Conservation (phyloP, 768 basidiomycete species). For the Pisolithus marmoratus region DNA sequence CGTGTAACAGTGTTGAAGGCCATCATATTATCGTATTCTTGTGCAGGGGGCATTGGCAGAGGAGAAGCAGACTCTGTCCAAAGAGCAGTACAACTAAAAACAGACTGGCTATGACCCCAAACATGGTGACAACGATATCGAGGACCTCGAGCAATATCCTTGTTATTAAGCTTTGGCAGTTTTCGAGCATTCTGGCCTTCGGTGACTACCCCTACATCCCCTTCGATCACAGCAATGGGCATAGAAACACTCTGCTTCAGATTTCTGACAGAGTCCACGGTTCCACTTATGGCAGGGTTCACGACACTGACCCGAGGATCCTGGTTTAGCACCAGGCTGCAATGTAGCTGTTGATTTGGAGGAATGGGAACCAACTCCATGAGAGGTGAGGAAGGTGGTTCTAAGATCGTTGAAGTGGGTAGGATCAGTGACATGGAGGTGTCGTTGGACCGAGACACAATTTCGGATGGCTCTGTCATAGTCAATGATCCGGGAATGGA, state of each 20-base stretch:
- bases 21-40: conserved; percentile 6
- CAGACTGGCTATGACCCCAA: neutral
- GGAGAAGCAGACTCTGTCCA: neutral
- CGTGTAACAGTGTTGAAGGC: conserved; percentile 20
- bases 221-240: neutral
- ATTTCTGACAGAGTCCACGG: neutral
- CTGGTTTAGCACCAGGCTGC: neutral
- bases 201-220: neutral
- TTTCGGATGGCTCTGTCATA: neutral
- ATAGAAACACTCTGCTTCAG: neutral
- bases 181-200: neutral
- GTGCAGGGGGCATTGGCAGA: conserved; percentile 2
- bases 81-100: neutral
- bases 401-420: neutral
- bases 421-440: neutral
- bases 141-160: neutral
- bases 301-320: neutral
- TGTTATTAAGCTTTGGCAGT: neutral
- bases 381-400: neutral
- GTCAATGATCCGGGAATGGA: neutral
- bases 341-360: neutral
- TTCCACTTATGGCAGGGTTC: neutral
- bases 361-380: neutral
- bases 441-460: neutral
- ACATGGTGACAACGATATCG: neutral